A percentile compares a stretch with the other conserved stretches of the same genome.
Evolutionary conservation across 176 grass and related monocot genomes (phyloP).

Genomic region (Triticum monococcum): DNA sequence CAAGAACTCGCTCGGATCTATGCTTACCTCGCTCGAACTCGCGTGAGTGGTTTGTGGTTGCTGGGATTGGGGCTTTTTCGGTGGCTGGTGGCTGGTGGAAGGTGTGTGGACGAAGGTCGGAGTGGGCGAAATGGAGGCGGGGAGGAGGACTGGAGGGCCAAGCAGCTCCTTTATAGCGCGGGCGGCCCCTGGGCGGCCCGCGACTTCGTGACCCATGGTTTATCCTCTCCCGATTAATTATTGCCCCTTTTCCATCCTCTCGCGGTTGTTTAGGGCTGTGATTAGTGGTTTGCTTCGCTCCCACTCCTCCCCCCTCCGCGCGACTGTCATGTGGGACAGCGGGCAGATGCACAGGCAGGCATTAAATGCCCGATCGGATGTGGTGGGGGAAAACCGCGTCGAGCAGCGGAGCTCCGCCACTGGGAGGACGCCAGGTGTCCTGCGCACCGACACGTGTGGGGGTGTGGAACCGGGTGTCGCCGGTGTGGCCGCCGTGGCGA

Average conservation of each 20-base stretch:
- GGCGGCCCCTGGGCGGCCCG: not conserved
- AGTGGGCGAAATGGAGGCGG: conserved; percentile 19
- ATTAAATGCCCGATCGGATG: not conserved
- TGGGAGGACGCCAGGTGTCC: not conserved
- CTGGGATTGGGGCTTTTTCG: not conserved
- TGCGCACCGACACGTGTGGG: accelerated
- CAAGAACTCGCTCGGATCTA: conserved; percentile 57
- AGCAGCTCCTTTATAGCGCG: conserved; percentile 48
- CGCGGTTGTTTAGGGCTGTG: not conserved
- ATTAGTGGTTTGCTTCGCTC: conserved; percentile 12
- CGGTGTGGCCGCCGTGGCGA: conserved; percentile 6
- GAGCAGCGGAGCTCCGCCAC: not conserved
- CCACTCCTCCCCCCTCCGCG: conserved; percentile 2
- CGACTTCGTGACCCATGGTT: not conserved
- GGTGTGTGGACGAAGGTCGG: not conserved
- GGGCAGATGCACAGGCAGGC: not conserved
- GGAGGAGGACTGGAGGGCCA: conserved; percentile 11
- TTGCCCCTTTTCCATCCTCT: not conserved
- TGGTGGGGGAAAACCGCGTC: not conserved
- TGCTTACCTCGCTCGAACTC: conserved; percentile 54
- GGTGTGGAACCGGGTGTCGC: not conserved
- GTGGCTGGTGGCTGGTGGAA: not conserved
- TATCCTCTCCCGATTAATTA: not conserved
- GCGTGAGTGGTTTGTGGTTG: not conserved
- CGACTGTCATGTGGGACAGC: not conserved